Base-by-base conservation (phyloP, 2,329 filamentous ascomycete genomes). In the Pseudonectria buxi region DNA sequence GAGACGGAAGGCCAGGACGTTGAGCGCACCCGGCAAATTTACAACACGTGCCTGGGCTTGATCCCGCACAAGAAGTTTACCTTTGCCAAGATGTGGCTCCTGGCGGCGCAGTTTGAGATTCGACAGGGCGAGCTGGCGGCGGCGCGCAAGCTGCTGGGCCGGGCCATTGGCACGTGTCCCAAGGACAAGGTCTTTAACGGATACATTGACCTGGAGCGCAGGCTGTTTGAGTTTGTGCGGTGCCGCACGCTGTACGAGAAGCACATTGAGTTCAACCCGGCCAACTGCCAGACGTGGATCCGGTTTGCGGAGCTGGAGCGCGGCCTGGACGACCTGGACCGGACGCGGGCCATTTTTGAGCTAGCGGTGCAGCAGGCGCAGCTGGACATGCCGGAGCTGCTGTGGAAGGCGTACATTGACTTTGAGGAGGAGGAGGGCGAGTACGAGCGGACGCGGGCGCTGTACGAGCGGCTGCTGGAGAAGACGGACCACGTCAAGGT, bases 401-500 rank as follows among this genome's bases (percentile, higher is more conserved):
- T 96, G 2, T 98, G 92, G 92, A 96, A 96, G 65, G 81, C 88
- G 2, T 98, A 95, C 61, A 96, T 98, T 51, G 92, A 98, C 61
- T 96, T 96, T 55, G 92, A 98, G 63, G 90, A 96, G 57, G 87
- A 94, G 52, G 87, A 95, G 61, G 86, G 81, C 53, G 87, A 95
- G 61, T 95, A 90, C 61, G 86, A 88, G 35, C 73, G 81, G 32
- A 87, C 88, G 4, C 75, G 92, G 32, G 67, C 69, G 4, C 69
- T 98, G 29, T 98, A 96, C 64, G 90, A 96, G 67, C 78, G 90
- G 7, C 73, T 98, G 10, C 74, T 98, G 28, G 72, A 86, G 54
- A 95, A 94, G 78, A 95, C 92, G n/a, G 83, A 92, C 55, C 92
- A 98, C 57, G 88, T 95, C 70, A 98, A 96, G 71, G 92, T 98